Percentiles rank a stretch among this genome's conserved stretches.
Evolutionary conservation across 1,139 yeast species (phyloP).

Genomic region (Blastobotrys ciferrii): DNA sequence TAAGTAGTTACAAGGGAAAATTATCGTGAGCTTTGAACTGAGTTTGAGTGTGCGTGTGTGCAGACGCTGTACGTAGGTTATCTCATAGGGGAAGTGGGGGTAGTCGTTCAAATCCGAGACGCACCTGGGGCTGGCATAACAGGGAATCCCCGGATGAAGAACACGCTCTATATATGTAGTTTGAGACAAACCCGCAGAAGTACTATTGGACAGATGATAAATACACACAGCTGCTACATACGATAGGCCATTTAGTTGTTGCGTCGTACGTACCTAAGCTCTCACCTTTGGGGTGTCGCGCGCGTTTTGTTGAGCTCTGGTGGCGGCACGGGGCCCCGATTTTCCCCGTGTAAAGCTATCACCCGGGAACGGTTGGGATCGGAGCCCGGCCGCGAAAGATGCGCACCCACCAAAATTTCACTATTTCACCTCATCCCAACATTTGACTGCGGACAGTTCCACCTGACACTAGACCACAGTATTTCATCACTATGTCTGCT

Average conservation of each 20-base stretch:
- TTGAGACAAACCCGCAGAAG: too few relatives aligned
- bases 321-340: not conserved
- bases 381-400: not conserved
- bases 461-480: not conserved
- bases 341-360: conserved; percentile 6
- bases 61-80: too few relatives aligned
- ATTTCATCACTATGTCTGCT: conserved; percentile 15
- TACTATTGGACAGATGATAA: too few relatives aligned
- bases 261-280: too few relatives aligned
- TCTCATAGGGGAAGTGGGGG: not conserved
- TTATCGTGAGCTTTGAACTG: too few relatives aligned
- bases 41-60: too few relatives aligned
- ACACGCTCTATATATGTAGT: too few relatives aligned
- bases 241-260: too few relatives aligned
- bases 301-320: conserved; percentile 3
- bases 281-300: too few relatives aligned
- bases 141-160: too few relatives aligned
- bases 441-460: not conserved
- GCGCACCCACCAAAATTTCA: conserved; percentile 5
- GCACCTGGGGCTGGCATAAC: not conserved
- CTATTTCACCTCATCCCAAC: conserved; percentile 1
- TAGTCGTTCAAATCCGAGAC: not conserved
- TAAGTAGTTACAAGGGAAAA: too few relatives aligned
- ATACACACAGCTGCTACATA: too few relatives aligned
- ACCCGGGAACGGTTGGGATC: conserved; percentile 3